Percentiles rank a stretch among this genome's conserved stretches.
Evolutionary conservation across 176 grass and related monocot genomes (phyloP).

Genomic region (Alopecurus myosuroides): DNA sequence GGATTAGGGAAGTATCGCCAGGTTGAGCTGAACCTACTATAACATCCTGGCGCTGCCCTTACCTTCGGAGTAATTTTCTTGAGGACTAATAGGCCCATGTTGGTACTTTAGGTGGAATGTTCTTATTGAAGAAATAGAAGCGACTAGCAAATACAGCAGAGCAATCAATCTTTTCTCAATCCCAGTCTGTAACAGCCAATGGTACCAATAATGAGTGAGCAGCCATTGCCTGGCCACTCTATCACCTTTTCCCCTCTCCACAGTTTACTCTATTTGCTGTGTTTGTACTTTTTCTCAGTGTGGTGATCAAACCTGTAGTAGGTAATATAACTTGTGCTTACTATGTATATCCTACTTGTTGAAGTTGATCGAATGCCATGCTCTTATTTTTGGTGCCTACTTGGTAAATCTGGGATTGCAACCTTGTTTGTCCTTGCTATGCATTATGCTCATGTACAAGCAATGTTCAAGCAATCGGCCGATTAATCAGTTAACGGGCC

Average conservation of each 20-base stretch:
- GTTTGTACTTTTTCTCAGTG: not conserved
- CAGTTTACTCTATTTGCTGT: not conserved
- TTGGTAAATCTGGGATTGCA: not conserved
- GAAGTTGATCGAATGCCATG: not conserved
- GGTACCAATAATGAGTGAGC: not conserved
- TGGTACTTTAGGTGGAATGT: not conserved
- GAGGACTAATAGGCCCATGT: not conserved
- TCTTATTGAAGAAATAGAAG: not conserved
- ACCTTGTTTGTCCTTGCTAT: not conserved
- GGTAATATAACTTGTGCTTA: not conserved
- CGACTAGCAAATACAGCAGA: not conserved
- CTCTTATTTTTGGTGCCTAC: not conserved
- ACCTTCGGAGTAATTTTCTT: not conserved
- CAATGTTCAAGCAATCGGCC: too few species aligned
- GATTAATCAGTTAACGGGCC: too few species aligned
- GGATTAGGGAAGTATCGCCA: not conserved
- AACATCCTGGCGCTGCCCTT: not conserved
- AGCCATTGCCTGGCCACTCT: not conserved
- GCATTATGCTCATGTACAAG: not conserved
- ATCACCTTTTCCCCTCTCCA: not conserved
- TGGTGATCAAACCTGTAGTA: not conserved
- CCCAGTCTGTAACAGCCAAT: not conserved
- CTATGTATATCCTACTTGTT: not conserved
- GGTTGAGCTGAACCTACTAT: not conserved
- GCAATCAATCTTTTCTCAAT: not conserved